phyloP scores from a whole-genome alignment of 768 basidiomycete species.

The Calocybe gangraenosa region DNA sequence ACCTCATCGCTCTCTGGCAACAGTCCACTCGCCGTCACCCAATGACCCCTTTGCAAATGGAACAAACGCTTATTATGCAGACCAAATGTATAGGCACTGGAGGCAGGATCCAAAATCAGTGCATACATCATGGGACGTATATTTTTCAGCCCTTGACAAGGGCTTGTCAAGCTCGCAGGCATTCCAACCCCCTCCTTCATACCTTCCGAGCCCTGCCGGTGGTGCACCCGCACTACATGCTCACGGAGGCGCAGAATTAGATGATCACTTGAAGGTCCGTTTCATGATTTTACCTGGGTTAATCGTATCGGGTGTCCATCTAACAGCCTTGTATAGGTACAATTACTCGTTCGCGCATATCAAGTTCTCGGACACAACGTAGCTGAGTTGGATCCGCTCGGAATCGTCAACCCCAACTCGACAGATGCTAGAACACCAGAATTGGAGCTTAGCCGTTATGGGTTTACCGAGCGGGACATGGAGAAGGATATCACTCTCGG shows the following conservation, averaged over 20 bases:
- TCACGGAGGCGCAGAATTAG: conserved; percentile 70
- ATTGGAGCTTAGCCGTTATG: conserved; percentile 90
- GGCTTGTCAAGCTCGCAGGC: conserved; percentile 78
- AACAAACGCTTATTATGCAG: conserved; percentile 92
- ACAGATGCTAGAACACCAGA: conserved; percentile 78
- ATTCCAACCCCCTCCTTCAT: conserved; percentile 71
- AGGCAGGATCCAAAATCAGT: conserved; percentile 87
- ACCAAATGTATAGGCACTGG: conserved; percentile 96
- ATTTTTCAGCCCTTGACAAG: conserved; percentile 91
- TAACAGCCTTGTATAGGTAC: too few relatives aligned
- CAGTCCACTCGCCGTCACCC: conserved; percentile 53
- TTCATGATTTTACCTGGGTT: too few relatives aligned
- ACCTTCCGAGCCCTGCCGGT: conserved; percentile 67
- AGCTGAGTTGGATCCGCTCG: conserved; percentile 93
- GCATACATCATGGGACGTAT: conserved; percentile 90
- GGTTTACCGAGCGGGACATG: conserved; percentile 91
- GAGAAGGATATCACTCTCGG: conserved; percentile 94
- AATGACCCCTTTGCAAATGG: conserved; percentile 91
- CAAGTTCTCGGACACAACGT: conserved; percentile 98
- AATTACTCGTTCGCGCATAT: conserved; percentile 96
- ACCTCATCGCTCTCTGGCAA: conserved; percentile 38
- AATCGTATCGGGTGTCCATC: too few relatives aligned
- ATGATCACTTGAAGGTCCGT: conserved; percentile 90
- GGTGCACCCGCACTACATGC: conserved; percentile 77
- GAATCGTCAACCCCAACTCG: conserved; percentile 88